Base-by-base conservation (phyloP, 2,329 filamentous ascomycete genomes). In the Bipolaris gigantea region DNA sequence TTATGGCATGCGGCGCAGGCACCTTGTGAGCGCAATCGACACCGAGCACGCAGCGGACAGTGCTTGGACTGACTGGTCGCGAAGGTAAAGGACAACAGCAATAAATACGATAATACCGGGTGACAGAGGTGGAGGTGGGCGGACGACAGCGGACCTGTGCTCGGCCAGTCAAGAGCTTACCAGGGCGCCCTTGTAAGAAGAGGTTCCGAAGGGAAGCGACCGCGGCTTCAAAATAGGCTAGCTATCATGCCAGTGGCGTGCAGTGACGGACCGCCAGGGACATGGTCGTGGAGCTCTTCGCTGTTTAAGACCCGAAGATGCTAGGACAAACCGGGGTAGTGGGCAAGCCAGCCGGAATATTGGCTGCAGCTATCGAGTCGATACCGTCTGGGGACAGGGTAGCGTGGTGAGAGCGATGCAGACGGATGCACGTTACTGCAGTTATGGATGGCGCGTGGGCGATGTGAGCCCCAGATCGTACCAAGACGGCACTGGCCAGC, bases 211-310 rank as follows among this genome's bases (percentile, higher is more conserved):
- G 62, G 60, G 59, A 53, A 62, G 55, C 45, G 53, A 53, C 62
- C 42, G 61, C 62, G 60, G 54, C 61, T 54, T 58, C 49, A 39
- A 57, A 54, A 56, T 56, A 64, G 59, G 53, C 55, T 58, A 65
- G 62, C 56, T 59, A 59, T 59, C 54, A 50, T 56, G 51, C 62
- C 55, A 64, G 60, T 53, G 41, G 53, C 57, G 59, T 55, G 50
- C 61, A 64, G 56, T 56, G 57, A 64, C 62, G 60, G 65, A 64
- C 62, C 63, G 66, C 67, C 67, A 70, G 67, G 65, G 60, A 70
- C 68, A 67, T 70, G 64, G 67, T 66, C 64, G 57, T 70, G 71
- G 67, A 70, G 69, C 69, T 43, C 66, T 63, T 66, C 67, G 61
- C 63, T 67, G 67, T 72, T 67, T 70, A 68, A 71, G 70, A 69